These are phyloP conservation scores for Lathyrus sativus DNA, from an alignment of 306 rosid species.

Conservation along the genomic window DNA sequence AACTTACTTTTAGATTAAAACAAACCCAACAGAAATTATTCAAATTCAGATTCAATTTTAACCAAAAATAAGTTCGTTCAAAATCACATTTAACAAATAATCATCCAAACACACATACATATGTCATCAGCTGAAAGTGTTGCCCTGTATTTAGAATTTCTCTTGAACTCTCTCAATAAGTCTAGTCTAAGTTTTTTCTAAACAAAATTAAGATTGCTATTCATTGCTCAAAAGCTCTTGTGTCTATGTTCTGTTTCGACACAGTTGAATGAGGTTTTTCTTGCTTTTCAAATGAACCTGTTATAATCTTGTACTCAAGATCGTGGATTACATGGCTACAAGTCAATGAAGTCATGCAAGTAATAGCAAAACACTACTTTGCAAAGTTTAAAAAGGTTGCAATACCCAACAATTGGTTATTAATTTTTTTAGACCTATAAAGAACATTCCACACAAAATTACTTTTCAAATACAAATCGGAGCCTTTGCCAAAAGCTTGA, in stretches of 20 bases:
- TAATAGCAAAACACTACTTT: no score
- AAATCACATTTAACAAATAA: neutral
- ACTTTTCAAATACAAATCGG: no score
- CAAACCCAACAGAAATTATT: neutral
- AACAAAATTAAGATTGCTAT: neutral
- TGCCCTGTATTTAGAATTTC: neutral
- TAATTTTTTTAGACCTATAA: no score
- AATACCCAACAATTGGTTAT: no score
- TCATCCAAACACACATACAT: neutral
- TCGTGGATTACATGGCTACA: no score
- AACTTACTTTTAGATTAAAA: neutral
- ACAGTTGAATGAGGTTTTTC: neutral
- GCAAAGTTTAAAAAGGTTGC: no score
- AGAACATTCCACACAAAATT: no score
- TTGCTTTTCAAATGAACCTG: no score
- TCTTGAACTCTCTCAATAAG: neutral
- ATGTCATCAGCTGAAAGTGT: neutral
- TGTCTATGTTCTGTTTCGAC: neutral
- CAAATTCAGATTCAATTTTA: neutral
- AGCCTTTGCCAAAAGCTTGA: no score
- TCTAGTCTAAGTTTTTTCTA: neutral
- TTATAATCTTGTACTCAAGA: no score
- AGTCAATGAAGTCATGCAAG: no score
- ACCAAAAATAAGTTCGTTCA: neutral
- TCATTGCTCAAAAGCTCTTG: neutral